Evolutionary conservation across 495 filamentous ascomycete genomes (phyloP).

Genomic region (Amphirosellinia nigrospora): DNA sequence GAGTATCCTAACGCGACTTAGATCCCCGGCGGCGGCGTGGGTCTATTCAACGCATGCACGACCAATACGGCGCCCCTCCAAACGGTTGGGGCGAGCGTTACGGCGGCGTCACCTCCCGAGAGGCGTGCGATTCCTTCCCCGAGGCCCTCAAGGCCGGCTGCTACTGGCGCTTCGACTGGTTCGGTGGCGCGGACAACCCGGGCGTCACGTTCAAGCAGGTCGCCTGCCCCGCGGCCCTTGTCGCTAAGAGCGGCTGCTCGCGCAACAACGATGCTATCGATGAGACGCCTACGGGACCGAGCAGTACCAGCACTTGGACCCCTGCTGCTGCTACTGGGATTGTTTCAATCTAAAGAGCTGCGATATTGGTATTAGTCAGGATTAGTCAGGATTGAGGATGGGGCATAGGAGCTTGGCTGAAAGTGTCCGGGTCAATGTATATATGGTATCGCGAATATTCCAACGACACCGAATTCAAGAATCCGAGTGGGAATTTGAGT

Average conservation of each 20-base stretch:
- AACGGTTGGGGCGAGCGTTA: constrained; percentile 68
- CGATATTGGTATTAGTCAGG: not conserved
- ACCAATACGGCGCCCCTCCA: constrained; percentile 63
- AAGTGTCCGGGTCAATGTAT: not conserved
- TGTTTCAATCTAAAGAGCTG: not conserved
- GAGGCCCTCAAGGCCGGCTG: constrained; percentile 64
- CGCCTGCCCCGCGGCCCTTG: constrained; percentile 64
- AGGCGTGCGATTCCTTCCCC: constrained; percentile 63
- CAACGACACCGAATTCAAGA: not conserved
- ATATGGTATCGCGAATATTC: not conserved
- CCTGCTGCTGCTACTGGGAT: not conserved
- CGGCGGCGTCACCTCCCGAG: constrained; percentile 61
- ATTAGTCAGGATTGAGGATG: no score
- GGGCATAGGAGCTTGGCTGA: not conserved
- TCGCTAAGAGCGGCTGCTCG: constrained; percentile 56
- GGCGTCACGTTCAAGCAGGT: constrained; percentile 61
- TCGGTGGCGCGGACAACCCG: constrained; percentile 66
- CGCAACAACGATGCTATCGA: constrained; percentile 42
- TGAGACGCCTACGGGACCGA: constrained; percentile 42
- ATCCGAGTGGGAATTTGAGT: not conserved
- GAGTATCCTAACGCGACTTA: constrained; percentile 22
- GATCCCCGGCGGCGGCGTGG: constrained; percentile 73
- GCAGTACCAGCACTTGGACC: constrained; percentile 32
- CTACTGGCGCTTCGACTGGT: constrained; percentile 74
- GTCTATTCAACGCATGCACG: constrained; percentile 68